A percentile compares a stretch with the other conserved stretches of the same genome.
phyloP scores from a whole-genome alignment of 148 eudicot genomes.

The Persicaria maculosa region DNA sequence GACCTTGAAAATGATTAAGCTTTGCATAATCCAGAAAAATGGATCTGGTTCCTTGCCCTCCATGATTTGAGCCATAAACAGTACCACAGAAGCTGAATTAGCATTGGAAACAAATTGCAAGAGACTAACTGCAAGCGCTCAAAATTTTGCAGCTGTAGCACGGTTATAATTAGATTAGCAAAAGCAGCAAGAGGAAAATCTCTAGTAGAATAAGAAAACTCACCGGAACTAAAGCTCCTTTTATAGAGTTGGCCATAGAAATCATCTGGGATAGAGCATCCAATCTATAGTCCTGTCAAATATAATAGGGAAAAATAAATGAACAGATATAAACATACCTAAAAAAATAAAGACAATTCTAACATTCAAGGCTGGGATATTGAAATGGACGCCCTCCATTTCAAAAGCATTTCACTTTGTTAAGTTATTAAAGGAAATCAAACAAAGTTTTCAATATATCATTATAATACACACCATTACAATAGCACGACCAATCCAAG shows the following conservation, averaged over 20 bases:
- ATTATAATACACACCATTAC: constrained; percentile 19
- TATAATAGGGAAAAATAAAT: background rate
- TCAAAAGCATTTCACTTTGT: background rate
- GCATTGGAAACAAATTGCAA: constrained; percentile 1
- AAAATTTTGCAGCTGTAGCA: background rate
- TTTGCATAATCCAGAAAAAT: constrained; percentile 30
- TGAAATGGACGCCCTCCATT: background rate
- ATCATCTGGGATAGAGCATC: constrained; percentile 32
- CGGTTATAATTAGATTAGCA: background rate
- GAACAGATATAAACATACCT: background rate
- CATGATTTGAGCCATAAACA: constrained; percentile 34
- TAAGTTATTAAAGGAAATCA: background rate
- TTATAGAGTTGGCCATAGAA: constrained; percentile 24
- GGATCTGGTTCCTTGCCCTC: constrained; percentile 37
- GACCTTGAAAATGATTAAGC: constrained; percentile 34
- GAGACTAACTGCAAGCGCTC: background rate
- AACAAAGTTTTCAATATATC: background rate
- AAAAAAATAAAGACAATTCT: background rate
- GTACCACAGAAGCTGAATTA: constrained; percentile 12
- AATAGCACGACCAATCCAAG: constrained; percentile 40
- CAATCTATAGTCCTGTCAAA: constrained; percentile 39
- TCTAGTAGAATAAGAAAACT: constrained; percentile 12
- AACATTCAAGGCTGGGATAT: background rate
- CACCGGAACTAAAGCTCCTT: constrained; percentile 39
- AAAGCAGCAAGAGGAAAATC: background rate